phyloP scores from a whole-genome alignment of 2,329 filamentous ascomycete species.

The Colletotrichum agaves region DNA sequence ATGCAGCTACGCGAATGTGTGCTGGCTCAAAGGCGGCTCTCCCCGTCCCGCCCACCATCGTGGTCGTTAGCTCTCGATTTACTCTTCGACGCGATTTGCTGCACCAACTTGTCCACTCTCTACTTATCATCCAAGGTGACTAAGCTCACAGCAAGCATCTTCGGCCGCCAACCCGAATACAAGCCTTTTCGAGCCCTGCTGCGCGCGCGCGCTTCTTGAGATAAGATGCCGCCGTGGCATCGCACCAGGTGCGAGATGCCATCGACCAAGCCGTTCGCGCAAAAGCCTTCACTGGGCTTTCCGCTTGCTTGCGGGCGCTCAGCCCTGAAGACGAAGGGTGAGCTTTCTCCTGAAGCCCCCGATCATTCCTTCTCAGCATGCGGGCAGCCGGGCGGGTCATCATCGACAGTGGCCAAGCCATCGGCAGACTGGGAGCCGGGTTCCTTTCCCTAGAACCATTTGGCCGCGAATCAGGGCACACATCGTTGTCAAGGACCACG shows the following conservation, averaged over 20 bases:
- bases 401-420: constrained; percentile 12
- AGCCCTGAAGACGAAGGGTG: constrained; percentile 15
- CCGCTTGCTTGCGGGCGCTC: constrained; percentile 27
- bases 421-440: constrained; percentile 24
- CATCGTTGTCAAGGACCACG: constrained; percentile 16
- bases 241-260: constrained; percentile 1
- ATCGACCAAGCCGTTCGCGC: constrained; percentile 16
- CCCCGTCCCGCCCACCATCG: not conserved
- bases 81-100: too few species aligned
- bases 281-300: not conserved
- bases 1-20: not conserved
- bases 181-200: not conserved
- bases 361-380: constrained; percentile 24
- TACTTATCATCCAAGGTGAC: not conserved
- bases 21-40: not conserved
- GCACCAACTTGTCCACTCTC: too few species aligned
- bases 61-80: too few species aligned
- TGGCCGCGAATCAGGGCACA: constrained; percentile 1
- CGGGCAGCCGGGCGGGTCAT: constrained; percentile 26
- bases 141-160: not conserved
- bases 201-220: constrained; percentile 5
- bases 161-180: not conserved
- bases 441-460: constrained; percentile 8
- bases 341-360: not conserved
- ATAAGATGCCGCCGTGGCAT: constrained; percentile 32